Percentiles rank a stretch among this genome's conserved stretches.
Conservation (phyloP, 2,329 filamentous ascomycete genomes). For the Calonectria pseudoturangicola region DNA sequence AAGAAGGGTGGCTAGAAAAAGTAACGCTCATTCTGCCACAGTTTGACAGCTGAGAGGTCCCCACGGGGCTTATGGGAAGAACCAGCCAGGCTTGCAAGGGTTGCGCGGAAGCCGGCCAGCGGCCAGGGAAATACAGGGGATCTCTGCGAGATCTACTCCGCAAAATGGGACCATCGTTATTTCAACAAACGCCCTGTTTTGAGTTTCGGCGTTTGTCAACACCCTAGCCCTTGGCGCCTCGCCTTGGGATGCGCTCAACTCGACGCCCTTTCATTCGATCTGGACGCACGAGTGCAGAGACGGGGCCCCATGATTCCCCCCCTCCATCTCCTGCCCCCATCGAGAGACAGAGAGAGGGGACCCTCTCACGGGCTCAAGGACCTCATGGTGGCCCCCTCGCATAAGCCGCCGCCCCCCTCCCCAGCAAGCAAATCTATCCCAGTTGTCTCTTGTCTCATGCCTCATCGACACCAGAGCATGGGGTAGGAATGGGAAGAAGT, state of each 20-base stretch:
- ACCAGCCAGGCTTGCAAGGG: conserved; percentile 9
- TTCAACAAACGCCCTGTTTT: conserved; percentile 21
- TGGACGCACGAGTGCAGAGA: neutral
- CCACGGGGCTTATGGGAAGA: conserved; percentile 18
- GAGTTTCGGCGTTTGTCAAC: conserved; percentile 33
- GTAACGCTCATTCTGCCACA: conserved; percentile 3
- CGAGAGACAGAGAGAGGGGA: too few species aligned
- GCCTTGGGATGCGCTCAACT: conserved; percentile 29
- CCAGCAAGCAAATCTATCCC: conserved; percentile 5
- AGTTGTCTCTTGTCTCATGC: conserved; percentile 45
- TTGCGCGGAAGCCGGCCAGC: conserved; percentile 19
- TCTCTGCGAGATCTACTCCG: conserved; percentile 17
- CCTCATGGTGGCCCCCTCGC: conserved; percentile 18
- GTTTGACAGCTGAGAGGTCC: conserved; percentile 18
- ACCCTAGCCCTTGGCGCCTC: conserved; percentile 31
- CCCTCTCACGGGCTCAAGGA: neutral
- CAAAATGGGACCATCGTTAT: conserved; percentile 31
- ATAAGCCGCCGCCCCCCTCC: neutral
- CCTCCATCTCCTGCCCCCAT: neutral
- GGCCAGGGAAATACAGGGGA: neutral
- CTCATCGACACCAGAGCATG: neutral
- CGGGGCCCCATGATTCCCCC: neutral
- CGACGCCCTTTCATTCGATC: conserved; percentile 27
- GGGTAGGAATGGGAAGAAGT: conserved; percentile 28
- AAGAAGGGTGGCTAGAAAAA: neutral